Base-by-base conservation (phyloP, 306 rosid genomes). In the Senna siamea region DNA sequence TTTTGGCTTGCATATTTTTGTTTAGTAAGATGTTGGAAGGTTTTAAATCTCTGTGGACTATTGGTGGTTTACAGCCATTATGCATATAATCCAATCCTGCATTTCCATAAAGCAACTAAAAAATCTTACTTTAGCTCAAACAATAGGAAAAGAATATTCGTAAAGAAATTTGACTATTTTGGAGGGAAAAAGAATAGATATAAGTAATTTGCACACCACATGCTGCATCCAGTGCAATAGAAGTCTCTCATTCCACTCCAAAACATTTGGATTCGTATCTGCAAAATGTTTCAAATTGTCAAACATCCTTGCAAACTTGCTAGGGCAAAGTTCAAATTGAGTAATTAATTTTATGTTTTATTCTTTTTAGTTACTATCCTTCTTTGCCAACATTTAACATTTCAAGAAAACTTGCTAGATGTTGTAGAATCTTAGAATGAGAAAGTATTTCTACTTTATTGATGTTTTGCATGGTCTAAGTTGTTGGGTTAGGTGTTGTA, bases 21-120 rank as follows among this genome's bases (percentile, higher is more conserved):
- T 76, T 73, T 9, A 89, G 53, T 57, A 87, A 56, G 32, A 89
- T 89, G 80, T 89, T 89, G 9, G 94, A 23, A 11, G 89, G 30
- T 35, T 85, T 89, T 50, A 89, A 59, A 65, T 87, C 88, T 77
- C 88, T 85, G 22, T 89, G 88, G 1, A 87, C 2, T 13, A 82
- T 55, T 19, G 76, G 19, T 20, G 81, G 78, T 22, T 67, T 75
- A 54, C 81, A 78, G 2, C 85, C 88, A 78, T 81, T 81, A 70
- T 81, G 88, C 6, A 85, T 44, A 75, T 85, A 81, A 1, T 81
- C 81, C 7, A 84, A 15, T 26, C 85, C 83, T 75, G 62, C 38
- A 64, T 37, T 37, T 5, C 40, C 30, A 26, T 26, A 26, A n/a
- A n/a, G n/a, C n/a, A n/a, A n/a, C n/a, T n/a, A n/a, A n/a, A n/a